Conservation (phyloP, 2,329 filamentous ascomycete species). For the Diplocarpon rosae region DNA sequence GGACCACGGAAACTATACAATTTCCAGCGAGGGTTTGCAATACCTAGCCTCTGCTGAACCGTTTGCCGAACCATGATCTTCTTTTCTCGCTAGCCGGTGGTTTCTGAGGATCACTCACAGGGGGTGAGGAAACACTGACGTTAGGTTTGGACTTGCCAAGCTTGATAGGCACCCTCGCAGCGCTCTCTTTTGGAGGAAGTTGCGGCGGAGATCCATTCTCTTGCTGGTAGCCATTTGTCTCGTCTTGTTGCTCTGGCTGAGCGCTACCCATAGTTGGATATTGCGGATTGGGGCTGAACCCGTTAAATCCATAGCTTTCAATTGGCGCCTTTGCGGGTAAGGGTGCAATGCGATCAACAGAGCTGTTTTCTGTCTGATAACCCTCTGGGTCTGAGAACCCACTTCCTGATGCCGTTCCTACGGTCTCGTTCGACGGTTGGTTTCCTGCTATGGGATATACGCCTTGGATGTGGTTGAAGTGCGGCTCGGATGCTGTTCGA, state of each 20-base stretch:
- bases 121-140: slow-evolving; percentile 12
- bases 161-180: slow-evolving; percentile 21
- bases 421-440: slow-evolving; percentile 64
- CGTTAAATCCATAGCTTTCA: slow-evolving; percentile 53
- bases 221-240: slow-evolving; percentile 11
- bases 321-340: slow-evolving; percentile 43
- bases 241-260: slow-evolving; percentile 26
- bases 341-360: slow-evolving; percentile 61
- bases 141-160: slow-evolving; percentile 16
- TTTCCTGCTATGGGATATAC: slow-evolving; percentile 23
- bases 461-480: slow-evolving; percentile 21
- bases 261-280: slow-evolving; percentile 29
- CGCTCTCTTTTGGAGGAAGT: slow-evolving; percentile 18
- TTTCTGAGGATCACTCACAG: slow-evolving; percentile 3
- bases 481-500: slow-evolving; percentile 25
- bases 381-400: slow-evolving; percentile 63
- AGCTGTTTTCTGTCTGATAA: slow-evolving; percentile 85
- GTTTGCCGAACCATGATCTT: slow-evolving; percentile 80
- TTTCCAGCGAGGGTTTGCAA: slow-evolving; percentile 7
- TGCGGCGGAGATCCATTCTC: slow-evolving; percentile 16
- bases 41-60: slow-evolving; percentile 55
- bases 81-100: slow-evolving; percentile 49
- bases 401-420: slow-evolving; percentile 65
- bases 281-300: slow-evolving; percentile 32
- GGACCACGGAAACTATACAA: background rate